A percentile compares a stretch with the other conserved stretches of the same genome.
Evolutionary conservation across 2,329 filamentous ascomycete species (phyloP).

Genomic region (Pezicula radicicola): DNA sequence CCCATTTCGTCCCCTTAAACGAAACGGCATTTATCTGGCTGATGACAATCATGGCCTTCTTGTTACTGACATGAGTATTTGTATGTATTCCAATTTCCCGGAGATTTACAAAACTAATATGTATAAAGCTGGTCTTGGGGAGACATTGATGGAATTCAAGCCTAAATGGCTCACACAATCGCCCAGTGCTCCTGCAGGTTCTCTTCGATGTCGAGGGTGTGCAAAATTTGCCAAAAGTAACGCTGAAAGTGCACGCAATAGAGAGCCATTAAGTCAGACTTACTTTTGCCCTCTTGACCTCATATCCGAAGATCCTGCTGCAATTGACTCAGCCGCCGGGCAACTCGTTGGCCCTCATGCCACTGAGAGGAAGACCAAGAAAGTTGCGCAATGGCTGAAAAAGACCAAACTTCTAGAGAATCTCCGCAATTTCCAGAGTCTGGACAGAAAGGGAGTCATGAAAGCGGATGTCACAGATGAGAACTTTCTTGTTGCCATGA

Average conservation of each 20-base stretch:
- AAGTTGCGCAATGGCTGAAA: slow-evolving; percentile 33
- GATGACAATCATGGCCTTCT: slow-evolving; percentile 64
- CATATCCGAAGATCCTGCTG: slow-evolving; percentile 45
- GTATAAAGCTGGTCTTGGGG: slow-evolving; percentile 15
- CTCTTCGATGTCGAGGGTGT: slow-evolving; percentile 63
- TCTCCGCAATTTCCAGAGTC: slow-evolving; percentile 38
- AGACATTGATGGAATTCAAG: slow-evolving; percentile 68
- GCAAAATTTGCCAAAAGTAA: slow-evolving; percentile 38
- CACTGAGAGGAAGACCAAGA: not conserved
- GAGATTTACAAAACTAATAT: not conserved
- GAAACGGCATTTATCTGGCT: slow-evolving; percentile 47
- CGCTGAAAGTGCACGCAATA: slow-evolving; percentile 10
- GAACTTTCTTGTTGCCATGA: slow-evolving; percentile 70
- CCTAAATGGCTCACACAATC: slow-evolving; percentile 83
- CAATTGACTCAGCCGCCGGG: slow-evolving; percentile 37
- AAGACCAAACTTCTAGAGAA: slow-evolving; percentile 27
- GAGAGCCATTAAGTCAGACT: slow-evolving; percentile 13
- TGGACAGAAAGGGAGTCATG: slow-evolving; percentile 27
- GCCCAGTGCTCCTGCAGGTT: slow-evolving; percentile 46
- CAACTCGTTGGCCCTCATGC: slow-evolving; percentile 24
- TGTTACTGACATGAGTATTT: slow-evolving; percentile 68
- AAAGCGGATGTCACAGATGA: slow-evolving; percentile 32
- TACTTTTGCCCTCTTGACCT: slow-evolving; percentile 65
- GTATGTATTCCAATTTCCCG: slow-evolving; percentile 15
- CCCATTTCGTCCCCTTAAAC: slow-evolving; percentile 40